Conservation (phyloP, 2,329 filamentous ascomycete genomes). For the Penicillium sp. region DNA sequence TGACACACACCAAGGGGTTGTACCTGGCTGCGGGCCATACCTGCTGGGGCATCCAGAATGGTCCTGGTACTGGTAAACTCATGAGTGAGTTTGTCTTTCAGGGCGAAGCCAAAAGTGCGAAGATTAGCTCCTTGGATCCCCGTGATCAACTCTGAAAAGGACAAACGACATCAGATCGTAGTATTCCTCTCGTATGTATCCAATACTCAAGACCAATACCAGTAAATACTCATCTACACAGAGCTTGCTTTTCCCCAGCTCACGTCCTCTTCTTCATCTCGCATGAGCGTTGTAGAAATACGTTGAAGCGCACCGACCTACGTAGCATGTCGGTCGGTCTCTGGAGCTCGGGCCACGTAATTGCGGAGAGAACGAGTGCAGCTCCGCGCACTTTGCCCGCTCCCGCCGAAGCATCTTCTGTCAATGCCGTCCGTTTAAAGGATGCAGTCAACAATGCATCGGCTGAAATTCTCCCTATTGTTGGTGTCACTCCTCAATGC, state of each 20-base stretch:
- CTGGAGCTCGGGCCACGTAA: conserved; percentile 31
- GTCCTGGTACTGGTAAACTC: conserved; percentile 74
- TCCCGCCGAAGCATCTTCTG: conserved; percentile 14
- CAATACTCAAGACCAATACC: too few relatives aligned
- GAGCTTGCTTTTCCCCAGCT: neutral
- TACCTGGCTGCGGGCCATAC: conserved; percentile 86
- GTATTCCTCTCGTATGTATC: neutral
- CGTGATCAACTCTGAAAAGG: conserved; percentile 45
- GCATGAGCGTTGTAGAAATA: neutral
- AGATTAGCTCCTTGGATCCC: conserved; percentile 62
- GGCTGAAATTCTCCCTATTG: conserved; percentile 22
- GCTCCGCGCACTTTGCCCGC: conserved; percentile 11
- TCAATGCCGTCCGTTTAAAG: conserved; percentile 15
- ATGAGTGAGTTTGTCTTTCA: conserved; percentile 76
- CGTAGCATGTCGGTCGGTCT: neutral
- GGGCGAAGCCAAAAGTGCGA: conserved; percentile 61
- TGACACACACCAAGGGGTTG: conserved; percentile 65
- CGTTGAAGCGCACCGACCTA: too few relatives aligned
- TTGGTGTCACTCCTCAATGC: conserved; percentile 24
- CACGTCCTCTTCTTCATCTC: neutral
- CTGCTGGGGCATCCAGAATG: conserved; percentile 98
- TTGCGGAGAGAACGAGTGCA: conserved; percentile 24
- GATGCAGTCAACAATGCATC: conserved; percentile 29
- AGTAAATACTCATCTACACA: too few relatives aligned
- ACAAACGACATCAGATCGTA: neutral